These are phyloP conservation scores for Rhinocladiella mackenziei DNA, from an alignment of 2,329 filamentous ascomycete species.

Conservation along the genomic window DNA sequence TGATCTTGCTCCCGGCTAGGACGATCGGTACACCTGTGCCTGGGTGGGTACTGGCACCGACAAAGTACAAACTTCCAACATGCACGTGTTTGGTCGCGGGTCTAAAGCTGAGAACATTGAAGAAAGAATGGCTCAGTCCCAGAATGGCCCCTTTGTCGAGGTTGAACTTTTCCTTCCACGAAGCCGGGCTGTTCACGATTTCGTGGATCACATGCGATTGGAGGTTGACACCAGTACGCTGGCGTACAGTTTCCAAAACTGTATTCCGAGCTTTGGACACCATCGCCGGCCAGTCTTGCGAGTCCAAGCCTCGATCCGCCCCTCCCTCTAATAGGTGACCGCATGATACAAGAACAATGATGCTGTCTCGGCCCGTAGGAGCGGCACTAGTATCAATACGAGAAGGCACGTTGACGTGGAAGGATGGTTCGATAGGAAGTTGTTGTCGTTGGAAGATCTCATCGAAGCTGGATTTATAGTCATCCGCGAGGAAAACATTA, in stretches of 20 bases:
- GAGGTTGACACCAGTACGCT: slow-evolving; percentile 57
- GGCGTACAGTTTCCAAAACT: slow-evolving; percentile 58
- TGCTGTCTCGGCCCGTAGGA: slow-evolving; percentile 59
- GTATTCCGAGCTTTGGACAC: slow-evolving; percentile 56
- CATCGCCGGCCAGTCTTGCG: slow-evolving; percentile 59
- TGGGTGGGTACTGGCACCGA: slow-evolving; percentile 70
- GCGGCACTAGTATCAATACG: slow-evolving; percentile 65
- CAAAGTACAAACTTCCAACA: slow-evolving; percentile 58
- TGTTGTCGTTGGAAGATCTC: slow-evolving; percentile 67
- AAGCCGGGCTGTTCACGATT: slow-evolving; percentile 60
- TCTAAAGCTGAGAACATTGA: slow-evolving; percentile 42
- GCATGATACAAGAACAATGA: slow-evolving; percentile 69
- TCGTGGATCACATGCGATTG: slow-evolving; percentile 54
- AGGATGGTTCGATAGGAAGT: slow-evolving; percentile 65
- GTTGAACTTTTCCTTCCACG: slow-evolving; percentile 67
- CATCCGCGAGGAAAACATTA: slow-evolving; percentile 73
- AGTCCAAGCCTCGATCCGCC: slow-evolving; percentile 30
- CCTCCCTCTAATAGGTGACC: slow-evolving; percentile 56
- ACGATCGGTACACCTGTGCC: slow-evolving; percentile 73
- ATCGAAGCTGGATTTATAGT: slow-evolving; percentile 70
- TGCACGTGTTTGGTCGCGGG: slow-evolving; percentile 33
- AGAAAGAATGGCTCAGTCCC: slow-evolving; percentile 67
- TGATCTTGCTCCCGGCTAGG: slow-evolving; percentile 64
- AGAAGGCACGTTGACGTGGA: slow-evolving; percentile 73
- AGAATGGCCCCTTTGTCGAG: slow-evolving; percentile 71